phyloP scores from a whole-genome alignment of 257 asterid species.

The Anisodus acutangulus region DNA sequence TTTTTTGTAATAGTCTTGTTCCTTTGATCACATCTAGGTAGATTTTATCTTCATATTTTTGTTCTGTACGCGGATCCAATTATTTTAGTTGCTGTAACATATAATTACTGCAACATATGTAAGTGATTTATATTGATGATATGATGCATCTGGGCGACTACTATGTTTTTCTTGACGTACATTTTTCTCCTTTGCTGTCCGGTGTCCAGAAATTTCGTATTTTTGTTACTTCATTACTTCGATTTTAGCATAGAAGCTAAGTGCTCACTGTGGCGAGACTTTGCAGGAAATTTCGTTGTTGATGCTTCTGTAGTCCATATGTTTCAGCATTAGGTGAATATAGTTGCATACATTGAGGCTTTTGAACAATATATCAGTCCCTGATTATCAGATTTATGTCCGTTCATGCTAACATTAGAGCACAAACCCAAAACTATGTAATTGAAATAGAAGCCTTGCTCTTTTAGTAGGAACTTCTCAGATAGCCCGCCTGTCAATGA shows the following conservation, averaged over 20 bases:
- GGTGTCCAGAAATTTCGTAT: background rate
- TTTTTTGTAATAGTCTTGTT: conserved; percentile 15
- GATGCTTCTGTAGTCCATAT: conserved; percentile 4
- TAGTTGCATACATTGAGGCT: background rate
- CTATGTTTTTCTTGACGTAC: background rate
- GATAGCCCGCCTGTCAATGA: too few relatives aligned
- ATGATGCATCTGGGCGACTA: conserved; percentile 4
- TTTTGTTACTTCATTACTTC: background rate
- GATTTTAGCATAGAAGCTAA: background rate
- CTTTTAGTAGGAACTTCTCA: too few relatives aligned
- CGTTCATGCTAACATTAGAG: too few relatives aligned
- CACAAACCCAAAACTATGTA: too few relatives aligned
- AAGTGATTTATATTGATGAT: conserved; percentile 18
- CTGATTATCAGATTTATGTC: too few relatives aligned
- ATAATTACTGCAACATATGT: conserved; percentile 21
- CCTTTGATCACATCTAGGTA: conserved; percentile 29
- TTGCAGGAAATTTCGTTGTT: background rate
- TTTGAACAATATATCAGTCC: background rate
- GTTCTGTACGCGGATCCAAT: background rate
- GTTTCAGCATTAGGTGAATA: conserved; percentile 5
- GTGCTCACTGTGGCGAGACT: background rate
- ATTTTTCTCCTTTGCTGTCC: background rate
- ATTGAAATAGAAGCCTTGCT: too few relatives aligned
- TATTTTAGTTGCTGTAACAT: conserved; percentile 25
- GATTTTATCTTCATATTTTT: background rate